Conservation (phyloP, 2,329 filamentous ascomycete genomes). For the Fusarium decemcellulare region DNA sequence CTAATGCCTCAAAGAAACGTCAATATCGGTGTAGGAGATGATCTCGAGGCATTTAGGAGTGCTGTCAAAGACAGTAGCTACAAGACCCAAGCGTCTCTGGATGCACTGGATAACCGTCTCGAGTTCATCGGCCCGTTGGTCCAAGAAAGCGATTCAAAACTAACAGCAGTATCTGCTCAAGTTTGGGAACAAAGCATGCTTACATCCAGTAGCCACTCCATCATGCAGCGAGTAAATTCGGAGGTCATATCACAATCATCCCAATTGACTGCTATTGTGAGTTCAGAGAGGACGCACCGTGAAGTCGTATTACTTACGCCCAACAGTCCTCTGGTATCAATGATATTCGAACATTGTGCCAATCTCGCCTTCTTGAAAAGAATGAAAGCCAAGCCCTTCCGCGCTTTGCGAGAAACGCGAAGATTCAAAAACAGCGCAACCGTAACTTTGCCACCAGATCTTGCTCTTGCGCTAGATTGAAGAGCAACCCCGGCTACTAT, state of each 20-base stretch:
- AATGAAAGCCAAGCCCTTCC: no score
- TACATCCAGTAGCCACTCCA: background rate
- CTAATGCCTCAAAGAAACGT: background rate
- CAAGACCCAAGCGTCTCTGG: background rate
- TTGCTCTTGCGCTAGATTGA: background rate
- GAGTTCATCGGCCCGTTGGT: accelerated
- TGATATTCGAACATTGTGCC: no score
- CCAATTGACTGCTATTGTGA: no score
- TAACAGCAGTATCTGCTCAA: background rate
- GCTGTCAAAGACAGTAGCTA: background rate
- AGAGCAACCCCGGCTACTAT: no score
- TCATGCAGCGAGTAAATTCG: background rate
- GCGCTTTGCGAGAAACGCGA: no score
- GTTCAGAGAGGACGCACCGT: no score
- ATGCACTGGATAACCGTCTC: background rate
- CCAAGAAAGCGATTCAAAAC: accelerated
- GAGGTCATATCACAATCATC: background rate
- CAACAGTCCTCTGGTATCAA: no score
- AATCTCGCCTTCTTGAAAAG: no score
- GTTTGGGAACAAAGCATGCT: background rate
- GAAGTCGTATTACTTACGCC: no score
- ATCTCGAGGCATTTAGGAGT: background rate
- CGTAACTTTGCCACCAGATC: background rate
- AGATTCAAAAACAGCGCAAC: background rate
- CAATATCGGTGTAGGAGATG: background rate